A percentile compares a stretch with the other conserved stretches of the same genome.
Conservation (phyloP, 306 rosid genomes). For the Cicer chorassanicum region DNA sequence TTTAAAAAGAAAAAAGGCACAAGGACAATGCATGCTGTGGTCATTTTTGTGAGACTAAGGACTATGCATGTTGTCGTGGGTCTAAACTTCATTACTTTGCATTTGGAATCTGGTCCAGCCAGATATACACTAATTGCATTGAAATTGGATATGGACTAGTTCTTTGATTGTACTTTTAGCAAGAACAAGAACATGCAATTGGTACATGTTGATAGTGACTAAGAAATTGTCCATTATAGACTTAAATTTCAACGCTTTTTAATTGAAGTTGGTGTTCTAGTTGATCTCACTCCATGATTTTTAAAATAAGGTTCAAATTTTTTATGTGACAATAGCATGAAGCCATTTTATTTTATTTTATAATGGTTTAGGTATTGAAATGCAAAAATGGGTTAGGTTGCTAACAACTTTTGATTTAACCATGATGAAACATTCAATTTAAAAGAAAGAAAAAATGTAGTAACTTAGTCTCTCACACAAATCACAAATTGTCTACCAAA, state of each 20-base stretch:
- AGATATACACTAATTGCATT: slow-evolving; percentile 30
- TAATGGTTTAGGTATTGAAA: slow-evolving; percentile 47
- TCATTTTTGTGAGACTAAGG: slow-evolving; percentile 34
- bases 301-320: not conserved
- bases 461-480: slow-evolving; percentile 18
- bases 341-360: not conserved
- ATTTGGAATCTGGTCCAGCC: not conserved
- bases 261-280: slow-evolving; percentile 10
- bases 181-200: slow-evolving; percentile 4
- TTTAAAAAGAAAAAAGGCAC: not conserved
- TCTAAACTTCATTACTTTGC: slow-evolving; percentile 27
- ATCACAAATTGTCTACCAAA: not conserved
- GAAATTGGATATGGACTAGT: slow-evolving; percentile 15
- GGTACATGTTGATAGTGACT: slow-evolving; percentile 39
- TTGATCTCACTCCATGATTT: slow-evolving; percentile 9
- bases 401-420: slow-evolving; percentile 40
- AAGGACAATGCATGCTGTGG: slow-evolving; percentile 23
- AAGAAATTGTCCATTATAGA: not conserved
- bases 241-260: not conserved
- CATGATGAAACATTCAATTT: not conserved
- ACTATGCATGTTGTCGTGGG: slow-evolving; percentile 33
- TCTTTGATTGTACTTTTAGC: slow-evolving; percentile 4
- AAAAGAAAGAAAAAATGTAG: slow-evolving; percentile 30
- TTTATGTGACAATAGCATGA: too few species aligned
- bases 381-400: slow-evolving; percentile 52